Base-by-base conservation (phyloP, 768 basidiomycete species). In the Ephemerocybe angulata region DNA sequence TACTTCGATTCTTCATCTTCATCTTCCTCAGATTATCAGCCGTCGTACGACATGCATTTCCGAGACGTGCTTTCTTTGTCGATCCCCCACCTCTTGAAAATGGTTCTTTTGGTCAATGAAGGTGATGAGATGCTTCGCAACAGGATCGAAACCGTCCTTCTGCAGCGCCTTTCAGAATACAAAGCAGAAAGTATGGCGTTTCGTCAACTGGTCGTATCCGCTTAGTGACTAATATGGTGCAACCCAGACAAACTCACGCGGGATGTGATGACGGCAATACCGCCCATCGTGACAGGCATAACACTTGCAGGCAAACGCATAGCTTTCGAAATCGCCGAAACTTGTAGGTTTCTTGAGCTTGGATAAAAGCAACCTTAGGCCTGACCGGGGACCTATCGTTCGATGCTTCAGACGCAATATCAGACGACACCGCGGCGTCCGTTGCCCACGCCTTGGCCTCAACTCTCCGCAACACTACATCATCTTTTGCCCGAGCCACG, bases 161-260 rank as follows among this genome's bases (percentile, higher is more conserved):
- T 33, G 4, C 19, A 35, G 19, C 31, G 35, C 21, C 30, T 50
- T 11, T 12, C 30, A 4, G 15, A n/a, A 1, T 11, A 15, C 30
- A 13, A 17, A 4, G 5, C 19, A 29, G 48, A 50, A 50, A 50
- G 48, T 50, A 6, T 13, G 48, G 19, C 43, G 21, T 33, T 17
- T 50, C n/a, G 29, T 19, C 29, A 5, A 30, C n/a, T 50, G 4
- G 31, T 15, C 30, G n/a, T n/a, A n/a, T n/a, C n/a, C n/a, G n/a
- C n/a, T n/a, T n/a, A n/a, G n/a, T 50, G 10, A 21, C 17, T 50
- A 33, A 21, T 35, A 13, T 33, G 8, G 13, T 13, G 15, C 13
- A 21, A n/a, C n/a, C n/a, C n/a, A 50, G 48, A 29, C 17, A 50
- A 50, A 30, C 48, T 50, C 48, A 50, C 31, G n/a, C 31, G 48